Base-by-base conservation (phyloP, 2,329 filamentous ascomycete genomes). In the Lasiodiplodia hormozganensis region DNA sequence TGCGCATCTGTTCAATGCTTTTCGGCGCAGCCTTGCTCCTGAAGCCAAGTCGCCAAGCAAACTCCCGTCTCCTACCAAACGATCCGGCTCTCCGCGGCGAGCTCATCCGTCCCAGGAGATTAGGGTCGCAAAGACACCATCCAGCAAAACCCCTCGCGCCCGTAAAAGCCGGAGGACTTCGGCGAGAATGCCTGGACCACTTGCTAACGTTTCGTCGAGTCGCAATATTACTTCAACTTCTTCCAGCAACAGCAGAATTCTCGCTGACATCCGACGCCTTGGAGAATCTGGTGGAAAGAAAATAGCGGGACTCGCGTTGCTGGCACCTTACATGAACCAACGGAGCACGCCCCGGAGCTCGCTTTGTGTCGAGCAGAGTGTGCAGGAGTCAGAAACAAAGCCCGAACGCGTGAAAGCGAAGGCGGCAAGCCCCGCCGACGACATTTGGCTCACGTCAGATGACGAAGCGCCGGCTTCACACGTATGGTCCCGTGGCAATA, bases 361-460 rank as follows among this genome's bases (percentile, higher is more conserved):
- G 7, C 36, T 31, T 52, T 47, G 23, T 28, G 4, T 28, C 4
- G 40, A 60, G 8, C n/a, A 21, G n/a, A 23, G 21, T 0, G 16
- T 6, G 11, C 52, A 31, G 12, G 43, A 51, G 4, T 14, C 16
- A 10, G 21, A 40, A 18, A 14, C 4, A 10, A 58, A 51, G 43
- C 21, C 21, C 11, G 65, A 28, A 21, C n/a, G 40, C 12, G 28
- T 16, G 6, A 51, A 52, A 16, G 10, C 43, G n/a, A 38, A 67
- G 18, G 2, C 40, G 3, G 23, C 14, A 5, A 14, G 40, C 18
- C 38, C 43, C 3, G 7, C 49, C 4, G 66, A 68, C 12, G 67
- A 68, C 31, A 68, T 68, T 31, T 68, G 67, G 67, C 49, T 68
- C 16, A 68, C 67, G 3, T 62, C 56, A 11, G 66, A 68, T 40